Percentiles rank a stretch among this genome's conserved stretches.
phyloP scores from a whole-genome alignment of 1,284 basidiomycete genomes.

The Cronartium ribicola region DNA sequence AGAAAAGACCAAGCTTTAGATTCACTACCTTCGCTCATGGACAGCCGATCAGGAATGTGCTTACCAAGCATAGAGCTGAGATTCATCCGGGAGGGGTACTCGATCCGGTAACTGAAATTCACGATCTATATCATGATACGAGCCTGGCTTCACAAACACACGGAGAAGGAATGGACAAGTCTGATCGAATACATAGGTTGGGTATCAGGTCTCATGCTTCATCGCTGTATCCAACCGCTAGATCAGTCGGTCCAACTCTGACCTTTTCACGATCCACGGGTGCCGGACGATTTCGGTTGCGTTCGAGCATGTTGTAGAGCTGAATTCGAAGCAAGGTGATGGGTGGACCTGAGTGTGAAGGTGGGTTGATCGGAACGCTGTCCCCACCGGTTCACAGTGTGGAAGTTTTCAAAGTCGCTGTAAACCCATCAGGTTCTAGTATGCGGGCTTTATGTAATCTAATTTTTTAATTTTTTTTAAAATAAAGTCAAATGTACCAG shows the following conservation, averaged over 20 bases:
- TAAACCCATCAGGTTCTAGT: too few species aligned
- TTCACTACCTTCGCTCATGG: background rate
- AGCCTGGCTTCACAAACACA: conserved; percentile 34
- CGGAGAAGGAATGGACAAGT: conserved; percentile 37
- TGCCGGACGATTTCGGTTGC: background rate
- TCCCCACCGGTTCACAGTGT: background rate
- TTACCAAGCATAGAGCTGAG: conserved; percentile 34
- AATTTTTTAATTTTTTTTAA: too few species aligned
- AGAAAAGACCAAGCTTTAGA: background rate
- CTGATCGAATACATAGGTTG: background rate
- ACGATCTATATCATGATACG: conserved; percentile 29
- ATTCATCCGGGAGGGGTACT: conserved; percentile 20
- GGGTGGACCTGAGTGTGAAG: background rate
- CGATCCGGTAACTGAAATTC: conserved; percentile 25
- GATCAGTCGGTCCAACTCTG: background rate
- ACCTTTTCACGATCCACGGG: conserved; percentile 38
- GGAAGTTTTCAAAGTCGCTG: too few species aligned
- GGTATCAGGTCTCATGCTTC: too few species aligned
- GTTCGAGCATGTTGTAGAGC: background rate
- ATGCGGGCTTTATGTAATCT: too few species aligned
- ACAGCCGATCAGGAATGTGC: background rate
- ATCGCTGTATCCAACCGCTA: background rate
- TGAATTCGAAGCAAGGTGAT: background rate
- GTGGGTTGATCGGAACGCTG: background rate
- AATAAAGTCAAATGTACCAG: too few species aligned